Percentiles rank a stretch among this genome's conserved stretches.
phyloP scores from a whole-genome alignment of 108 stramenopile species.

The Fragilaria radians region DNA sequence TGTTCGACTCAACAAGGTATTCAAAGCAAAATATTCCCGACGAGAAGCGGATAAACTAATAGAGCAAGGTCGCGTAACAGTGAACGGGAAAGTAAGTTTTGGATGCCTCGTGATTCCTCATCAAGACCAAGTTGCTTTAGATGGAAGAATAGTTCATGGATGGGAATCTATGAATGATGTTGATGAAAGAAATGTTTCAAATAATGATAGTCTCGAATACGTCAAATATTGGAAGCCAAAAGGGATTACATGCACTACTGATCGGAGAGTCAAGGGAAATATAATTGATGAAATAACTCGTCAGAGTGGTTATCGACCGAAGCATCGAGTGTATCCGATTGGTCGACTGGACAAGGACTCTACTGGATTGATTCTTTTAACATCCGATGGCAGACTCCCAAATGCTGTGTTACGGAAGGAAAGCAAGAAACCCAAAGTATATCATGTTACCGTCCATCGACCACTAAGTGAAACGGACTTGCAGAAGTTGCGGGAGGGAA shows the following conservation, averaged over 20 bases:
- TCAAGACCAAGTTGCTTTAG: slow-evolving; percentile 45
- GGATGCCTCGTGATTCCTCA: slow-evolving; percentile 44
- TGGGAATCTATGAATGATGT: slow-evolving; percentile 60
- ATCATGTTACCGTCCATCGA: slow-evolving; percentile 49
- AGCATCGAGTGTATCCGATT: slow-evolving; percentile 68
- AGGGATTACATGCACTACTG: slow-evolving; percentile 76
- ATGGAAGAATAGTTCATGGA: slow-evolving; percentile 44
- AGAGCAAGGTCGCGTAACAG: slow-evolving; percentile 41
- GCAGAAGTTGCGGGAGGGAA: slow-evolving; percentile 33
- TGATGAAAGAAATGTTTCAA: slow-evolving; percentile 7
- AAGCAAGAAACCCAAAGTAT: slow-evolving; percentile 50
- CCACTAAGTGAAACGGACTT: slow-evolving; percentile 28
- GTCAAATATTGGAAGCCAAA: slow-evolving; percentile 77
- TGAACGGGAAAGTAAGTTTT: slow-evolving; percentile 47
- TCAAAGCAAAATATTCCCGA: slow-evolving; percentile 69
- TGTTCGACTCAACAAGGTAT: slow-evolving; percentile 78
- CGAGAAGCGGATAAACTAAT: slow-evolving; percentile 66
- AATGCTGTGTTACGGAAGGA: slow-evolving; percentile 51
- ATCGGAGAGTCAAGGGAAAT: slow-evolving; percentile 40
- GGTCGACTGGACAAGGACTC: slow-evolving; percentile 79
- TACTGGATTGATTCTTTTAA: slow-evolving; percentile 61
- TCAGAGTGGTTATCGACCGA: slow-evolving; percentile 29
- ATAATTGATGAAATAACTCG: slow-evolving; percentile 41
- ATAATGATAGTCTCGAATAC: slow-evolving; percentile 34
- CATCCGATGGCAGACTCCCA: slow-evolving; percentile 68